Evolutionary conservation across 805 yeast species (phyloP), one percentile per base, ranked within the genome.

Genomic region (Suhomyces sp.): DNA sequence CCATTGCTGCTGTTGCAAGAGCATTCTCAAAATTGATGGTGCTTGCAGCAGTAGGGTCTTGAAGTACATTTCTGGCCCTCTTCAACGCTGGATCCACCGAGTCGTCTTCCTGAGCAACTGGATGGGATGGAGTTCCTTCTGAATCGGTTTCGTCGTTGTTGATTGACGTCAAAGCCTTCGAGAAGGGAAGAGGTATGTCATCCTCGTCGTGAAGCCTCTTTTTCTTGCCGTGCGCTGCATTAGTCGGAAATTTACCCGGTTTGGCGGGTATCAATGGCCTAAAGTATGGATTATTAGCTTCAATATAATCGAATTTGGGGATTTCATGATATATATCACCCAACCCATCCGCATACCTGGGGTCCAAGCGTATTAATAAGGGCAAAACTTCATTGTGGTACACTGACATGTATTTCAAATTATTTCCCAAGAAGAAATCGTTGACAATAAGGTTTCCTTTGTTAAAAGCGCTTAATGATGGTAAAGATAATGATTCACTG

Each of bases 381-480:
- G 60, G 64, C 13, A 62, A 42, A 1, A 63, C 56, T 28, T 63
- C 66, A 36, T 63, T 63, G 41, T 63, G 69, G 39, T 63, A 63
- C 4, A 52, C 54, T 3, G 67, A 59, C 59, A 63, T 58, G 39
- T 63, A 63, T 37, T 42, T 48, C 23, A 59, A 46, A 39, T 60
- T 57, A 28, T 60, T 62, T 21, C 63, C 53, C 22, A 63, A 48
- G 39, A 63, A 63, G 41, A 63, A 60, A 36, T 63, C 69, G 38
- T 58, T 60, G 11, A 61, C 58, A 6, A 63, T 56, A 24, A 63
- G 44, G 33, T 56, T 57, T 3, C 65, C 65, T 33, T 60, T 61
- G 36, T 58, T 56, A 34, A 54, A 59, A 1, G 51, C 43, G 3
- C 40, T 46, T 15, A 63, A 43, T 0, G 56, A 38, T 0, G 70